Percentiles rank a stretch among this genome's conserved stretches.
Conservation (phyloP, 176 grass and related monocot species). For the Cenchrus fungigraminus region DNA sequence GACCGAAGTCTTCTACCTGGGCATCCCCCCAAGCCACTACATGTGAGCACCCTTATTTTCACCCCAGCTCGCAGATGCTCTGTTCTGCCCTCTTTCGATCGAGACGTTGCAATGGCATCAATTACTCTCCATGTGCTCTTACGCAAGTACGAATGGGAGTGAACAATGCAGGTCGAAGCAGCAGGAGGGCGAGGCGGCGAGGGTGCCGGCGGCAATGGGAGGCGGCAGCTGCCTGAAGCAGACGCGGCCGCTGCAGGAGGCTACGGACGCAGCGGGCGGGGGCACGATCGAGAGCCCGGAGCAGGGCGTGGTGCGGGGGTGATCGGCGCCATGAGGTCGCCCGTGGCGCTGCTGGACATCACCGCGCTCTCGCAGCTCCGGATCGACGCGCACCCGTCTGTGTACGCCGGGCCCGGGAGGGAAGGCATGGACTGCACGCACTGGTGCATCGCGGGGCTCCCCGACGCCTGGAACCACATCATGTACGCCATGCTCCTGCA, state of each 20-base stretch:
- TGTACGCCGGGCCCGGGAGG: conserved; percentile 54
- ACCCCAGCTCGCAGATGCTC: no score
- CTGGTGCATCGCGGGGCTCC: conserved; percentile 78
- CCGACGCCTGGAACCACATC: conserved; percentile 76
- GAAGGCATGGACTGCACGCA: conserved; percentile 78
- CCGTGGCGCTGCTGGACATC: conserved; percentile 72
- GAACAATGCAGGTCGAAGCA: conserved; percentile 8
- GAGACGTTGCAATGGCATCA: not conserved
- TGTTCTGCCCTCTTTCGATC: not conserved
- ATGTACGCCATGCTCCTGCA: conserved; percentile 54
- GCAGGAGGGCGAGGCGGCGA: conserved; percentile 20
- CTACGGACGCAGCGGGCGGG: conserved; percentile 25
- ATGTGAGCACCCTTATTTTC: conserved; percentile 30
- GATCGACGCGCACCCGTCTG: conserved; percentile 88
- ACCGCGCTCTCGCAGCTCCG: conserved; percentile 75
- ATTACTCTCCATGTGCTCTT: not conserved
- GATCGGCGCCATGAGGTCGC: conserved; percentile 47
- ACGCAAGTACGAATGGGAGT: no score
- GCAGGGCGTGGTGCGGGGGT: conserved; percentile 52
- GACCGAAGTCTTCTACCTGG: conserved; percentile 66
- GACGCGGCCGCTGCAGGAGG: conserved; percentile 56
- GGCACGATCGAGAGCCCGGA: conserved; percentile 30
- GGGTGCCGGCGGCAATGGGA: not conserved
- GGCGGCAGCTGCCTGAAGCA: conserved; percentile 49
- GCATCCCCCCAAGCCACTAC: conserved; percentile 74